Evolutionary conservation across 176 grass and related monocot genomes (phyloP).

Genomic region (Chloris gayana): DNA sequence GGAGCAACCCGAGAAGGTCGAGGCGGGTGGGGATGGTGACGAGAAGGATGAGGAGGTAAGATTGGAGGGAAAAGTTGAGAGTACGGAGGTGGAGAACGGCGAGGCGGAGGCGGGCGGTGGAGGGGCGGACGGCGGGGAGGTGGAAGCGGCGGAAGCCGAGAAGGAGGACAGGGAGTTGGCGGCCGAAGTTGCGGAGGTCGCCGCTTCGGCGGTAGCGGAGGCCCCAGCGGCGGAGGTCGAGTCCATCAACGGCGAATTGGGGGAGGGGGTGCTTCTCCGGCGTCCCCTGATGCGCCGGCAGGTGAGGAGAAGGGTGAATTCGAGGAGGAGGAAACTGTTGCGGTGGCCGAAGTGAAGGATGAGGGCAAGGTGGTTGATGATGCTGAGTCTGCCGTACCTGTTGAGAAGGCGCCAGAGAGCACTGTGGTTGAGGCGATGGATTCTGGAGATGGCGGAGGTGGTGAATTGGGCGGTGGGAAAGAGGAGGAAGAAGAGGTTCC

Average conservation of each 20-base stretch:
- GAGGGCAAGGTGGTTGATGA: background rate
- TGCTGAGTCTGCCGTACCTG: background rate
- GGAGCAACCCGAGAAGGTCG: conserved; percentile 6
- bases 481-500: conserved; percentile 24
- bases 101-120: background rate
- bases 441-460: conserved; percentile 18
- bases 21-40: background rate
- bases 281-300: background rate
- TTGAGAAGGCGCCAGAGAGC: conserved; percentile 13
- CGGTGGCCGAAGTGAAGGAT: background rate
- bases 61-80: conserved; percentile 33
- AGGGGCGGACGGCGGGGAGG: background rate
- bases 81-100: conserved; percentile 7
- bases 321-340: background rate
- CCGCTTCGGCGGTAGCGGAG: background rate
- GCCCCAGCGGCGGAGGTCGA: background rate
- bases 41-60: background rate
- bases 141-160: background rate
- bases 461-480: background rate
- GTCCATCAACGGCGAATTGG: conserved; percentile 31
- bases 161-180: background rate
- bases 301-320: conserved; percentile 29
- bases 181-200: background rate
- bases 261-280: conserved; percentile 23
- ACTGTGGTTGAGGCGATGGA: conserved; percentile 3